Percentiles rank a stretch among this genome's conserved stretches.
Evolutionary conservation across 1,139 yeast genomes (phyloP).

Genomic region (Protomyces gravidus): DNA sequence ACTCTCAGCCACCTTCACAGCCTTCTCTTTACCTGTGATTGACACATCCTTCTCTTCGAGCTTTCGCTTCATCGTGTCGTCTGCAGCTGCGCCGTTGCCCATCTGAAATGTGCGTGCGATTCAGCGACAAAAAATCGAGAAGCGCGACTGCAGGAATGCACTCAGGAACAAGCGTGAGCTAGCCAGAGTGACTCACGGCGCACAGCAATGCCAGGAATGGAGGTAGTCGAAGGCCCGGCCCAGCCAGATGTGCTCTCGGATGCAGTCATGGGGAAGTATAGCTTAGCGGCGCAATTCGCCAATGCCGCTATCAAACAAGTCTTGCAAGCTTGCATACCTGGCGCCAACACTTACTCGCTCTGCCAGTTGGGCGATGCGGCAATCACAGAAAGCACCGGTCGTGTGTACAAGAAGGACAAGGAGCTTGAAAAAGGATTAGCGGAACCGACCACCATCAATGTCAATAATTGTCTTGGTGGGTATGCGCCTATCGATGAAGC

Average conservation of each 20-base stretch:
- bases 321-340: constrained; percentile 15
- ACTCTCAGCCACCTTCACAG: too few relatives aligned
- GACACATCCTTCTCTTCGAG: too few relatives aligned
- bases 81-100: too few relatives aligned
- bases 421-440: constrained; percentile 69
- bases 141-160: too few relatives aligned
- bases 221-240: constrained; percentile 14
- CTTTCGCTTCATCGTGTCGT: neutral
- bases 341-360: constrained; percentile 22
- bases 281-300: constrained; percentile 28
- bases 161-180: too few relatives aligned
- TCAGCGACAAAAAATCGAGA: too few relatives aligned
- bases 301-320: constrained; percentile 19
- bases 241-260: constrained; percentile 8
- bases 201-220: neutral
- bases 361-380: constrained; percentile 26
- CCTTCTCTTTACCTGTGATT: too few relatives aligned
- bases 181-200: too few relatives aligned
- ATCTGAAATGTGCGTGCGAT: too few relatives aligned
- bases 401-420: constrained; percentile 26
- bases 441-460: constrained; percentile 81
- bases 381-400: constrained; percentile 10
- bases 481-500: constrained; percentile 85
- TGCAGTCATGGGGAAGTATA: constrained; percentile 22
- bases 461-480: constrained; percentile 71